Evolutionary conservation across 108 stramenopile genomes (phyloP).

Genomic region (Nitzschia putrida): DNA sequence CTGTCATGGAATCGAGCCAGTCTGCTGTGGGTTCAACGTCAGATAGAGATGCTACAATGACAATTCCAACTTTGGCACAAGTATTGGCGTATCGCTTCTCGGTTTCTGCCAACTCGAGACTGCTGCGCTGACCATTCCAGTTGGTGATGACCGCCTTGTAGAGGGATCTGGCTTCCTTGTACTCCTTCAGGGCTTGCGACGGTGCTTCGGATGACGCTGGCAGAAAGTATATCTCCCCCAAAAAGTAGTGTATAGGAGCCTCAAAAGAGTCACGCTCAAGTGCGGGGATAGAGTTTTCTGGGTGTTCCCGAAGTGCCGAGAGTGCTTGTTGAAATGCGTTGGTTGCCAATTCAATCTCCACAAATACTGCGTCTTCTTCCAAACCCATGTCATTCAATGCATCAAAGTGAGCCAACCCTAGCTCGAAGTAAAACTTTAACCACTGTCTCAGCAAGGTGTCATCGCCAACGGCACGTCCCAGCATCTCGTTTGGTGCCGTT

Average conservation of each 20-base stretch:
- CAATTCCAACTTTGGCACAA: background rate
- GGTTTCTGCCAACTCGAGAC: background rate
- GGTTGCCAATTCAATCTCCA: conserved; percentile 14
- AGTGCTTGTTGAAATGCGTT: conserved; percentile 19
- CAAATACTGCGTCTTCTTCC: background rate
- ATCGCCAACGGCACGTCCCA: background rate
- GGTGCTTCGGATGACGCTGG: background rate
- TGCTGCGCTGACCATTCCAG: background rate
- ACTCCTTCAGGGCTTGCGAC: conserved; percentile 1
- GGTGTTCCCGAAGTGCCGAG: background rate
- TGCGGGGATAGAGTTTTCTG: background rate
- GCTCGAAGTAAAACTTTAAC: conserved; percentile 16
- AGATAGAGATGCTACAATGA: background rate
- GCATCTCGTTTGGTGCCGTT: background rate
- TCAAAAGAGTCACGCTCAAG: background rate
- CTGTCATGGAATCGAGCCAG: background rate
- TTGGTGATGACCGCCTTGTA: background rate
- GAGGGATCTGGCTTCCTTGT: background rate
- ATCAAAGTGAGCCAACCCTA: conserved; percentile 12
- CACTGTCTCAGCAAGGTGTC: background rate
- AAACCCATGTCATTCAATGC: background rate
- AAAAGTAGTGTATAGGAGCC: background rate
- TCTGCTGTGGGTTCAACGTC: background rate
- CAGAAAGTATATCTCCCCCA: conserved; percentile 21
- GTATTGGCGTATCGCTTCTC: background rate